Evolutionary conservation across 768 basidiomycete genomes (phyloP), one percentile per base, ranked within the genome.

Genomic region (Suillus plorans): DNA sequence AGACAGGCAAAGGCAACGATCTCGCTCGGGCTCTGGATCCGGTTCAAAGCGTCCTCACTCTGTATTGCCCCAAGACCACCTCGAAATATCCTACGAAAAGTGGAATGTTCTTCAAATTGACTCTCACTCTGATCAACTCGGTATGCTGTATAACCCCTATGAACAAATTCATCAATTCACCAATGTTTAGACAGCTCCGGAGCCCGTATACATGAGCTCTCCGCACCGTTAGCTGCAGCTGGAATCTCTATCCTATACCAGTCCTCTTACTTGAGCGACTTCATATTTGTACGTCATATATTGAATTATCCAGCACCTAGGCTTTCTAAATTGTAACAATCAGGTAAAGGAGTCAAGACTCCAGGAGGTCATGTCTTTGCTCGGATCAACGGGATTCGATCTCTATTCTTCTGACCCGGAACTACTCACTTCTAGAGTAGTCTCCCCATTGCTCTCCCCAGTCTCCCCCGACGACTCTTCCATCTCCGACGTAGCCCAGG

Each of bases 91-190:
- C 1, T 85, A 83, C 66, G 90, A 92, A 65, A 82, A 81, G 65
- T 94, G 91, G 91, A 86, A 83, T 68, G 91, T 91, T 25, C 81
- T 94, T 37, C 91, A 93, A 75, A 88, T 94, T 62, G 91, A 92
- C 74, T 89, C 89, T 0, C 91, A 92, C 74, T 89, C 84, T 34
- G 86, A 91, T 72, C 83, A 84, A 64, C 80, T 88, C 45, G 89
- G 90, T 89, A 64, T 61, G 81, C 58, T 41, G 61, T 37, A 31
- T 45, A 1, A 36, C 66, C 66, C 66, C 55, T 55, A 62, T 28
- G 1, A 42, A 47, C 14, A 39, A 36, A 63, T 64, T 60, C 50
- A 45, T 66, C 61, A 62, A 55, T 44, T 47, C 56, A 69, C 63
- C 47, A 52, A 52, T 31, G 12, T 47, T 3, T 68, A 90, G 89